phyloP scores from a whole-genome alignment of 345 rosid species.

The Citrus glauca region DNA sequence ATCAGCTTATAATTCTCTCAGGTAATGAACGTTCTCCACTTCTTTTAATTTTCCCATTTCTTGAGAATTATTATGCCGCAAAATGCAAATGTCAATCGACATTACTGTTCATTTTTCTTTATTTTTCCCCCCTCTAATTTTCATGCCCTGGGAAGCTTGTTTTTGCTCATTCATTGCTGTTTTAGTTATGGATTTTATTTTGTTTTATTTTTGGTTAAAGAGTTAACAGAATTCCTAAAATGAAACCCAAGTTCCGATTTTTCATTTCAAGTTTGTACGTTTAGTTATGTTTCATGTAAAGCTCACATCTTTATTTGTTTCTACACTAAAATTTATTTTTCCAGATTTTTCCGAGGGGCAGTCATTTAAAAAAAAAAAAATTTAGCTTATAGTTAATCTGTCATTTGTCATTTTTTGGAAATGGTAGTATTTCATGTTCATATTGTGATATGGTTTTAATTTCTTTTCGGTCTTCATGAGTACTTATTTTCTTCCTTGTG shows the following conservation, averaged over 20 bases:
- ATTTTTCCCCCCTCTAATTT: neutral
- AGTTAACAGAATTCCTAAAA: neutral
- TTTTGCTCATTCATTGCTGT: neutral
- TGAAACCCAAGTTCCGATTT: neutral
- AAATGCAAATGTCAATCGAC: neutral
- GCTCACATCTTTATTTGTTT: neutral
- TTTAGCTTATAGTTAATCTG: neutral
- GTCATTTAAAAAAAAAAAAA: neutral
- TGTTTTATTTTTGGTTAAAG: neutral
- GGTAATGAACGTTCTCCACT: slow-evolving; percentile 13
- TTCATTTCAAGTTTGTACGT: neutral
- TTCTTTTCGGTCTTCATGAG: neutral
- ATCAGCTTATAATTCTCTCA: slow-evolving; percentile 3
- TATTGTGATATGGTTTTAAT: neutral
- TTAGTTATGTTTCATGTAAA: neutral
- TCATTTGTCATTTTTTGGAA: neutral
- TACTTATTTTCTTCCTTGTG: neutral
- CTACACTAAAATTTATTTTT: neutral
- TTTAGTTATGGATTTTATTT: neutral
- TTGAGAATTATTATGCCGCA: neutral
- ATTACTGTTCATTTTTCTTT: neutral
- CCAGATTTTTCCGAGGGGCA: neutral
- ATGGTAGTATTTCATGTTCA: neutral
- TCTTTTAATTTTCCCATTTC: neutral
- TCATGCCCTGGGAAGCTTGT: slow-evolving; percentile 4